A percentile compares a stretch with the other conserved stretches of the same genome.
Conservation (phyloP, 768 basidiomycete genomes). For the Russula emetica region DNA sequence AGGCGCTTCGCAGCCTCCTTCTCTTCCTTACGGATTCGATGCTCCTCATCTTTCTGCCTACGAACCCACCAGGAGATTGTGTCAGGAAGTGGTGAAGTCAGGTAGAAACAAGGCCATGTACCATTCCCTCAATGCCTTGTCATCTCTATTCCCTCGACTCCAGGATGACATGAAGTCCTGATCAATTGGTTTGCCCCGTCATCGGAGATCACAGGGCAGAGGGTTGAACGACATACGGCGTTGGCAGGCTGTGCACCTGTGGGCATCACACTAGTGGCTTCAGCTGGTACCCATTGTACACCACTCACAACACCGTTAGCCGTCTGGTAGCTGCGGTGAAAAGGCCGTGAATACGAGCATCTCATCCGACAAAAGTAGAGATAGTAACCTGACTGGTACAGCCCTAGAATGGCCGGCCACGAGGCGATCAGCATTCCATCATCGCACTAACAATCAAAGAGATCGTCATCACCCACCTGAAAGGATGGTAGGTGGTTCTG, state of each 20-base stretch:
- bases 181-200: conserved; percentile 7
- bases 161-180: conserved; percentile 61
- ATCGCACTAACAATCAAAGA: conserved; percentile 17
- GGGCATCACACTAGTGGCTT: conserved; percentile 59
- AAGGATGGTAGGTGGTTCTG: conserved; percentile 60
- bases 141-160: conserved; percentile 38
- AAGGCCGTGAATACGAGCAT: not conserved
- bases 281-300: conserved; percentile 64
- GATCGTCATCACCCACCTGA: conserved; percentile 47
- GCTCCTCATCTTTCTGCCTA: conserved; percentile 44
- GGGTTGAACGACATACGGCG: conserved; percentile 39
- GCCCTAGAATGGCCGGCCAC: conserved; percentile 43
- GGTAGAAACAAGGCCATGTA: conserved; percentile 7
- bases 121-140: conserved; percentile 28
- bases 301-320: conserved; percentile 62
- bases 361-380: conserved; percentile 4
- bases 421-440: conserved; percentile 25
- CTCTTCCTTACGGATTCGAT: conserved; percentile 52
- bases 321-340: conserved; percentile 60
- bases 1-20: conserved; percentile 40
- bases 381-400: conserved; percentile 62
- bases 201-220: conserved; percentile 11
- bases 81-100: conserved; percentile 6
- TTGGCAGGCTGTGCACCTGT: conserved; percentile 56
- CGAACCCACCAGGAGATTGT: not conserved